Base-by-base conservation (phyloP, 2,329 filamentous ascomycete species). In the Aureobasidium sp. region DNA sequence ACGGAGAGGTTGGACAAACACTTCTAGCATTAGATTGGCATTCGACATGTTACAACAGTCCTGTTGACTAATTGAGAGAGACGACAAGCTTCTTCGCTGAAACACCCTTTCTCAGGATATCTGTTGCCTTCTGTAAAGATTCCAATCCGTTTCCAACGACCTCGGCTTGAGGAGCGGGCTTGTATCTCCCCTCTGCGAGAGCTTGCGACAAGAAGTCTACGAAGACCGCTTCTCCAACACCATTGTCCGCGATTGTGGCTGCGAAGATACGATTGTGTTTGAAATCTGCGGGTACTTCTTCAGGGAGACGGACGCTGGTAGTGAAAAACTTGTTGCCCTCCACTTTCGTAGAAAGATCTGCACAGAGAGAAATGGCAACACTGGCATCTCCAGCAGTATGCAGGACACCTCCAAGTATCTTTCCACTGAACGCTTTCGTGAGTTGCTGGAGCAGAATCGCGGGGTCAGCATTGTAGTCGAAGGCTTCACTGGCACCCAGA, bases 401-500 rank as follows among this genome's bases (percentile, higher is more conserved):
- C 36, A 69, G 58, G 1, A 62, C 66, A 20, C 68, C 68, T 3
- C 61, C 68, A 5, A 61, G 29, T 10, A 56, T 36, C 39, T 65
- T 66, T n/a, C 61, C 65, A 5, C 64, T 53, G 8, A 68, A 44
- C 8, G 61, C 61, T 1, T 44, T 51, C 37, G 62, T 41, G 13
- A 69, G 60, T 15, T 67, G 62, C 5, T 67, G 62, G 20, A 69
- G 52, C 5, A 77, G 72, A 5, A 78, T 73, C 2, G 70, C 68
- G 2, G 67, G 51, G 3, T 74, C 46, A 5, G 13, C 10, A 8
- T 36, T 50, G 67, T 82, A 79, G 66, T 82, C 79, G 50, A 80
- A 79, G 0, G 76, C 75, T 2, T 74, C 67, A 12, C 64, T 69
- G 1, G 78, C 79, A 0, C 81, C 80, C 0, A 82, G 73, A 13